These are phyloP conservation scores for Penstemon eatonii DNA, from an alignment of 257 asterid species.

Conservation along the genomic window DNA sequence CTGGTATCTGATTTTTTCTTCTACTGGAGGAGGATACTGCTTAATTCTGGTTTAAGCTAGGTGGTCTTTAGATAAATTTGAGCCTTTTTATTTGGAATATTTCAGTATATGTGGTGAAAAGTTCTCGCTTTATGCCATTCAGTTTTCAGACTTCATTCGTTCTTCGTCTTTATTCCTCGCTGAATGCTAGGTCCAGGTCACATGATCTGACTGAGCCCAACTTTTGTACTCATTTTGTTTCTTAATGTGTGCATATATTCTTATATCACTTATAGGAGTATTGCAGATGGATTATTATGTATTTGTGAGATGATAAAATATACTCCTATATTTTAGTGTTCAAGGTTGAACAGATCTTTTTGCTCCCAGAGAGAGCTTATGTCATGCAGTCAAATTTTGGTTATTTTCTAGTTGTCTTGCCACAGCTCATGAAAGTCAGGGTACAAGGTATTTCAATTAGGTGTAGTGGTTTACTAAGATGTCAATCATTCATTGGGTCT, in stretches of 20 bases:
- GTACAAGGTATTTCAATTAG: neutral
- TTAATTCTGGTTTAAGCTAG: slow-evolving; percentile 11
- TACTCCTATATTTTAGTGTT: neutral
- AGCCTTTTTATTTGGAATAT: neutral
- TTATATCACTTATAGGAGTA: neutral
- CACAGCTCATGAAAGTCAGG: neutral
- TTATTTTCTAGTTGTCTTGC: neutral
- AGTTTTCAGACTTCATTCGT: neutral
- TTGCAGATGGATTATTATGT: neutral
- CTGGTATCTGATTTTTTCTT: neutral
- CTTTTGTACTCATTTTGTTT: neutral
- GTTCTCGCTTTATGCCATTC: slow-evolving; percentile 20
- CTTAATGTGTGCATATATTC: neutral
- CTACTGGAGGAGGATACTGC: slow-evolving; percentile 4
- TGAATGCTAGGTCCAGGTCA: slow-evolving; percentile 10
- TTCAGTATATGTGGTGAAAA: slow-evolving; percentile 13
- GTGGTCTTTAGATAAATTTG: slow-evolving; percentile 10
- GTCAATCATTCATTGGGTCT: slow-evolving; percentile 8
- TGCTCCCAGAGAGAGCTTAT: neutral
- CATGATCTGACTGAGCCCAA: neutral
- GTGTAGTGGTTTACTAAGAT: neutral
- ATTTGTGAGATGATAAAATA: slow-evolving; percentile 1
- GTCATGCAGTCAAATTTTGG: slow-evolving; percentile 1
- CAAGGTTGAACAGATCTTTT: neutral
- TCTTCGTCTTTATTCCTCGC: neutral